Evolutionary conservation across 1,139 yeast genomes (phyloP), one percentile per base, ranked within the genome.

Genomic region (Lodderomyces theae): DNA sequence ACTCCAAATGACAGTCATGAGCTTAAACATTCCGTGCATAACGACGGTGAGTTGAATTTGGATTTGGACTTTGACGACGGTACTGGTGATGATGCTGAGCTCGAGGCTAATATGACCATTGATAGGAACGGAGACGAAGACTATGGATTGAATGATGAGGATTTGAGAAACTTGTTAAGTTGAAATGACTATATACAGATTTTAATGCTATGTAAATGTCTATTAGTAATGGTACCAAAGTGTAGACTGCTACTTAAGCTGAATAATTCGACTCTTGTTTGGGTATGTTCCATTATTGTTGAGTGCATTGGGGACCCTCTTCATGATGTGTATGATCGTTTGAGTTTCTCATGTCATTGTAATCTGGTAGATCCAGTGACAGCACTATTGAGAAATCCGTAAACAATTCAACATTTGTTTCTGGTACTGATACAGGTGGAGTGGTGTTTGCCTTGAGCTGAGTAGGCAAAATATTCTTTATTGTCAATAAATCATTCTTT

Each of bases 391-490:
- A 51, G 47, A 72, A 75, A 41, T 74, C 77, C 7, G 73, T 60
- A 19, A 67, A 57, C 23, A 65, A 63, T 41, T 70, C 75, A 36
- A 70, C 55, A 47, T 70, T 72, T 22, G 68, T 72, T 31, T 62
- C 67, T 1, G 63, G 58, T 34, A 62, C 52, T 49, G 47, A 58
- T 51, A 13, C 49, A 51, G 33, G 61, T n/a, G 47, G 49, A 34
- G 56, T 43, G n/a, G n/a, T n/a, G n/a, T n/a, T n/a, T 37, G 59
- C 60, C 34, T 50, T 52, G 33, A 65, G 53, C 2, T 60, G 63
- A 44, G 60, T 66, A 9, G 88, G 89, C 37, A 84, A 63, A 16
- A 82, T 64, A 47, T 79, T 77, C 44, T 66, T 67, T 46, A 84
- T 63, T 46, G 72, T 77, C 19, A 63, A 47, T 5, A 81, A 42